Conservation (phyloP, 2,329 filamentous ascomycete species). For the Stromatinia cepivora region DNA sequence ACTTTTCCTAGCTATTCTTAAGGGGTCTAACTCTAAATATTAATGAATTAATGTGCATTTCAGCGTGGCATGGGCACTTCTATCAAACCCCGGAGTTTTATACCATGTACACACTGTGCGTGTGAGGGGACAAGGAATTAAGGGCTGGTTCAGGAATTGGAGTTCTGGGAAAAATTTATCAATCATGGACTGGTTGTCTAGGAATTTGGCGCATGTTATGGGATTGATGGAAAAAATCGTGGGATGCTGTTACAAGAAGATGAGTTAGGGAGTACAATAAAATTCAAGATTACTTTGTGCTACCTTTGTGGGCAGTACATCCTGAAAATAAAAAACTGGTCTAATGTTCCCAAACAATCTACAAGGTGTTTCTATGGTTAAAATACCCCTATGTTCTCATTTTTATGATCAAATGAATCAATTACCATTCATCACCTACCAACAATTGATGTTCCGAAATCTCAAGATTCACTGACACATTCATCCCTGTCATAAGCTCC, state of each 20-base stretch:
- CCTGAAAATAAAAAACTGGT: not conserved
- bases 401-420: not conserved
- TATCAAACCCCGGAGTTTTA: slow-evolving; percentile 20
- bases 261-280: not conserved
- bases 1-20: slow-evolving; percentile 38
- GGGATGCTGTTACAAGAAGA: not conserved
- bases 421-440: not conserved
- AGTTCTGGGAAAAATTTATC: not conserved
- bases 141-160: not conserved
- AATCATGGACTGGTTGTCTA: not conserved
- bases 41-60: slow-evolving; percentile 24
- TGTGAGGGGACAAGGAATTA: not conserved
- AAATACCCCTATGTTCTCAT: too few relatives aligned
- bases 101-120: not conserved
- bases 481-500: slow-evolving; percentile 8
- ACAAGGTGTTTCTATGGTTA: too few relatives aligned
- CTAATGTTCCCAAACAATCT: too few relatives aligned
- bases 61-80: slow-evolving; percentile 27
- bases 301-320: not conserved
- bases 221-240: not conserved
- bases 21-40: not conserved
- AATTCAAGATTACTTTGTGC: not conserved
- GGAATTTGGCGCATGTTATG: not conserved
- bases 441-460: not conserved
- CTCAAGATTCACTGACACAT: slow-evolving; percentile 11